Evolutionary conservation across 1,139 yeast species (phyloP).

Genomic region (Geotrichum bryndzae): DNA sequence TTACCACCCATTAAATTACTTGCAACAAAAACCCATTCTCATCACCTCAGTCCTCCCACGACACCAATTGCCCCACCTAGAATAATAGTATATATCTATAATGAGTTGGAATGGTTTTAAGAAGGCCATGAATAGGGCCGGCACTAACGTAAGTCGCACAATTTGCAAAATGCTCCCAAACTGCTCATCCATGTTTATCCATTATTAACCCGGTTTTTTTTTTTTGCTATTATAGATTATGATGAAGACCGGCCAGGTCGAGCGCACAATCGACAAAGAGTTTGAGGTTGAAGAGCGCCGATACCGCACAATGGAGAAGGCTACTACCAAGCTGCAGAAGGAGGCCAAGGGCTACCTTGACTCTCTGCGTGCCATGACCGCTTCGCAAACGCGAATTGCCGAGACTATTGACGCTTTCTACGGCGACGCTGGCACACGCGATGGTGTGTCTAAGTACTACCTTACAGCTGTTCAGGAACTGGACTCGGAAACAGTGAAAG

Average conservation of each 20-base stretch:
- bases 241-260: slow-evolving; percentile 77
- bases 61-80: background rate
- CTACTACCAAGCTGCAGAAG: slow-evolving; percentile 76
- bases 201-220: slow-evolving; percentile 5
- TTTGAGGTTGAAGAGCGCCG: slow-evolving; percentile 92
- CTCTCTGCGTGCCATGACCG: slow-evolving; percentile 83
- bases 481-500: slow-evolving; percentile 91
- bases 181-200: background rate
- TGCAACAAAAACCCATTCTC: background rate
- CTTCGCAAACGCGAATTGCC: slow-evolving; percentile 92
- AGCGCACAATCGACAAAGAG: slow-evolving; percentile 85
- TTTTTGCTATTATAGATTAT: slow-evolving; percentile 37
- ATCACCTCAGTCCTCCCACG: background rate
- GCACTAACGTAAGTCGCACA: slow-evolving; percentile 55
- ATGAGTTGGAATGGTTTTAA: slow-evolving; percentile 99
- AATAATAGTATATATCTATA: background rate
- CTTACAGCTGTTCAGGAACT: slow-evolving; percentile 83
- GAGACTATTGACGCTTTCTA: slow-evolving; percentile 91
- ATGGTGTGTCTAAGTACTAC: slow-evolving; percentile 74
- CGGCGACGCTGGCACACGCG: slow-evolving; percentile 81
- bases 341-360: slow-evolving; percentile 94
- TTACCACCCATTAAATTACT: background rate
- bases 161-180: background rate
- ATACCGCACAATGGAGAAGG: slow-evolving; percentile 66
- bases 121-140: slow-evolving; percentile 93